phyloP scores from a whole-genome alignment of 2,329 filamentous ascomycete species.

The Aotearoamyces nothofagi region DNA sequence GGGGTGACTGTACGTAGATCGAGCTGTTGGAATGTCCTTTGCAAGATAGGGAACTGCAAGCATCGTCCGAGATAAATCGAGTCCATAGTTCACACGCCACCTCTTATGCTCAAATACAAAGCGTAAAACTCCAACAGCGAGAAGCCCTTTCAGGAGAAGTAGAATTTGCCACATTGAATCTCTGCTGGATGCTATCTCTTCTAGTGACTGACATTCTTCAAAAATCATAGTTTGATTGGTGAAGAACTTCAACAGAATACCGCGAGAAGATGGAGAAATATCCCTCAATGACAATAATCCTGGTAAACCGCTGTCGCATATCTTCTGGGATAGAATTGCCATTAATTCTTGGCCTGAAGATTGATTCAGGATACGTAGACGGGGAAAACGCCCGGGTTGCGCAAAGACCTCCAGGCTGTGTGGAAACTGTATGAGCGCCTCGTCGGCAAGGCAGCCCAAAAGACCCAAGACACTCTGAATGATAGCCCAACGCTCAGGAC shows the following conservation, averaged over 20 bases:
- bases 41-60: conserved; percentile 44
- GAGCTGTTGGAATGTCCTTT: conserved; percentile 37
- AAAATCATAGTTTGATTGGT: conserved; percentile 17
- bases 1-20: conserved; percentile 47
- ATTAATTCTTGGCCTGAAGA: conserved; percentile 19
- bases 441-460: conserved; percentile 18
- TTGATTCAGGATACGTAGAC: conserved; percentile 29
- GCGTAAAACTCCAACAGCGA: conserved; percentile 36
- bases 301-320: conserved; percentile 28
- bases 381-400: conserved; percentile 26
- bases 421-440: conserved; percentile 19
- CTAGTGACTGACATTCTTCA: conserved; percentile 20
- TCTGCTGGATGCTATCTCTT: conserved; percentile 23
- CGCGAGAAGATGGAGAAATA: conserved; percentile 5
- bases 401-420: conserved; percentile 26
- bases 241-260: conserved; percentile 29
- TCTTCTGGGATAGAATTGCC: conserved; percentile 19
- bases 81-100: conserved; percentile 51
- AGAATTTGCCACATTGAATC: conserved; percentile 21
- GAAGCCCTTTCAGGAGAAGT: conserved; percentile 35
- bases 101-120: conserved; percentile 41
- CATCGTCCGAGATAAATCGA: conserved; percentile 28
- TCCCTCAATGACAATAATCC: conserved; percentile 24
- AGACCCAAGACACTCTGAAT: conserved; percentile 36
- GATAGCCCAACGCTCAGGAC: conserved; percentile 38